Evolutionary conservation across 2,329 filamentous ascomycete genomes (phyloP), one percentile per base, ranked within the genome.

Genomic region (Aspergillus fumigatiaffinis): DNA sequence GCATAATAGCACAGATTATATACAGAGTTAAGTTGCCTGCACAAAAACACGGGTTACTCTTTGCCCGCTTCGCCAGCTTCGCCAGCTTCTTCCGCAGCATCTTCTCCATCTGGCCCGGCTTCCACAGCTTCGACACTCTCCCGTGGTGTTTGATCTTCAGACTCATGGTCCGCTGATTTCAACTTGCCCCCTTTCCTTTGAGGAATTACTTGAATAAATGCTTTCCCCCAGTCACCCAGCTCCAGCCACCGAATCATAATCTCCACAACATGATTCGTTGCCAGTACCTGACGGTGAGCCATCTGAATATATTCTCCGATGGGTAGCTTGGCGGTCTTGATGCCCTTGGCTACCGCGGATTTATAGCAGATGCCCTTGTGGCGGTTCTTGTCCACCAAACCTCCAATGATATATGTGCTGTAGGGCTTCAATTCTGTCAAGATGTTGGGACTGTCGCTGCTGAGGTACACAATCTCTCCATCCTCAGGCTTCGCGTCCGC

Each of bases 281-380:
- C 88, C 56, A 99, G 78, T 4, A 99, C 90, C 66, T 88, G 86
- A 32, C 94, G 85, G 66, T 89, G 92, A 55, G 87, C 84, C 90
- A 99, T 95, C 62, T 91, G 84, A 80, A 99, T 88, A 73, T 91
- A 97, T 61, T 97, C 87, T n/a, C 92, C 91, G 66, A 99, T 97
- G 0, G 94, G 94, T 55, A 99, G 75, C 71, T 91, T 92, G 1
- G 93, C 94, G 0, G 94, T 97, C 62, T 88, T 88, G 66, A 99
- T 85, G 0, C 90, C 90, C 60, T 82, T 82, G 54, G 88, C 85
- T 53, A 84, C 80, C 0, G 94, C 94, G 17, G 89, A 83, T 66
- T 87, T 88, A 80, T 96, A 92, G 76, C 94, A 99, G 41, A 99
- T 81, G 0, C 91, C 92, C 78, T 99, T 99, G 75, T 99, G 88